Base-by-base conservation (phyloP, 108 stramenopile genomes). In the Stephanodiscus triporus region DNA sequence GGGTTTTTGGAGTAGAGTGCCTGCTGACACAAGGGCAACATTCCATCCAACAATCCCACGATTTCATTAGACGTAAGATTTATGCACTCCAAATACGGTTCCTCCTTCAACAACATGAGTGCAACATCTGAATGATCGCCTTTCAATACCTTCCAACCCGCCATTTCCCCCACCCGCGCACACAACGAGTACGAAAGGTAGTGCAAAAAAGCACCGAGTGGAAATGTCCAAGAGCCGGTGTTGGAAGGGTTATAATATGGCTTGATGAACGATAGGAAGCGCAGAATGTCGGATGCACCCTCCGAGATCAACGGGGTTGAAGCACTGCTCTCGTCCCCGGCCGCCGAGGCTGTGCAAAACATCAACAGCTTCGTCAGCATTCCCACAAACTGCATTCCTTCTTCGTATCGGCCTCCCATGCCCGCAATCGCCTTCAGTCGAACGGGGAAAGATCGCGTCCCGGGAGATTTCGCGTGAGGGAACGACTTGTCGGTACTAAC, bases 211-310 rank as follows among this genome's bases (percentile, higher is more conserved):
- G 90, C 91, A 16, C 93, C 93, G 37, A 96, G 55, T 11, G 91
- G 87, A 70, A 94, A 92, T 0, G 95, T 94, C 95, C 95, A 96
- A 10, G 83, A 51, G 49, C 95, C 95, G 61, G 88, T 56, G 81
- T 96, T 96, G 30, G 91, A 93, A 10, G 95, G 95, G 75, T 96
- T 88, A 82, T 89, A 96, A 67, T 96, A 96, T 11, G 95, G 95
- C 20, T 90, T 84, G 29, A 92, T 88, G 70, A 86, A 94, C 16
- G 76, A 76, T 55, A 93, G 63, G 66, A 96, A 92, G 56, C 87
- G 76, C 48, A 96, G 67, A 4, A 96, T 80, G 67, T 93, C 93
- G 20, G 51, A 47, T 6, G 93, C 90, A 6, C 95, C 93, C 40
- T 89, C 84, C 16, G 95, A 93, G n/a, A 84, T 27, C 29, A 27